Evolutionary conservation across 108 stramenopile genomes (phyloP).

Genomic region (Cyclotella atomus): DNA sequence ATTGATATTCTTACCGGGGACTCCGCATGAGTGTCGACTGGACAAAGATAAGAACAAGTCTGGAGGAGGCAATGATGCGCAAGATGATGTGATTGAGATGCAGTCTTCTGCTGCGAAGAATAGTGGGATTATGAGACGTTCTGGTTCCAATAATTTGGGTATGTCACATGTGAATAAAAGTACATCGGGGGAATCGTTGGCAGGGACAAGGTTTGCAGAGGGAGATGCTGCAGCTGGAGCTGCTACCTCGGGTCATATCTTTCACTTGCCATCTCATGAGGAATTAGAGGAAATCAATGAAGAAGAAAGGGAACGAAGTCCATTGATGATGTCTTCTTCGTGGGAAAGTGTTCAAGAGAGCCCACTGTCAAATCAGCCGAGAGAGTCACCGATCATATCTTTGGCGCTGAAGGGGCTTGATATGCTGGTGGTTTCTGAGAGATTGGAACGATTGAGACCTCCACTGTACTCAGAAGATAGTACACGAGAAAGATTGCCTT

Average conservation of each 20-base stretch:
- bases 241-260: neutral
- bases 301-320: neutral
- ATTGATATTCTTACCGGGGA: constrained; percentile 87
- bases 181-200: neutral
- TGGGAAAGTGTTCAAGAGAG: neutral
- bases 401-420: constrained; percentile 29
- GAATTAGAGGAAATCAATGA: neutral
- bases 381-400: constrained; percentile 32
- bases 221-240: constrained; percentile 47
- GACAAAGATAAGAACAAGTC: neutral
- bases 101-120: neutral
- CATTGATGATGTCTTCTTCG: constrained; percentile 1
- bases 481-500: constrained; percentile 1
- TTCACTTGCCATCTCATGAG: neutral
- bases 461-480: constrained; percentile 22
- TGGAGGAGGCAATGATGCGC: neutral
- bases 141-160: neutral
- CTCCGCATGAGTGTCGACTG: constrained; percentile 56
- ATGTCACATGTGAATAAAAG: neutral
- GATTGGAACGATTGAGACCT: constrained; percentile 17
- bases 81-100: neutral
- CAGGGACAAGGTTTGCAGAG: constrained; percentile 16
- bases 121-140: neutral
- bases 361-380: neutral
- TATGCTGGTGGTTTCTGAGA: constrained; percentile 34